phyloP scores from a whole-genome alignment of 169 alveolate species.

The Eimeria maxima region DNA sequence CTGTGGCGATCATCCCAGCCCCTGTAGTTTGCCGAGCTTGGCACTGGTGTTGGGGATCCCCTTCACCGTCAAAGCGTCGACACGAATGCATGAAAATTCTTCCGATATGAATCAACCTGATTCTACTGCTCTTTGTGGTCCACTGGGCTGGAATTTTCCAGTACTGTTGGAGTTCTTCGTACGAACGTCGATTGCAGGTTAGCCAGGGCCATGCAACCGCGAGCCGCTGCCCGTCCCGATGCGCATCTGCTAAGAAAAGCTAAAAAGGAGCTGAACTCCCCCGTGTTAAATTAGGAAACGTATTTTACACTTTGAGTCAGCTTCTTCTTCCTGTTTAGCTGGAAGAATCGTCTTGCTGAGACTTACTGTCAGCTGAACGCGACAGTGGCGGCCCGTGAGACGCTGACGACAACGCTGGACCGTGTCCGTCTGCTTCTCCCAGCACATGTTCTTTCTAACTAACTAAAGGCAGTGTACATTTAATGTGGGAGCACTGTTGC shows the following conservation, averaged over 20 bases:
- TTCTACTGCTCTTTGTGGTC: not conserved
- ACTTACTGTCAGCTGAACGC: not conserved
- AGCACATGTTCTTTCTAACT: not conserved
- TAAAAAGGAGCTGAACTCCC: not conserved
- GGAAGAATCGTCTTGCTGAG: not conserved
- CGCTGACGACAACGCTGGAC: not conserved
- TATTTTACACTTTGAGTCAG: not conserved
- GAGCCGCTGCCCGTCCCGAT: slow-evolving; percentile 33
- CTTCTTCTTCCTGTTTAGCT: not conserved
- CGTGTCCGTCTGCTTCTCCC: not conserved
- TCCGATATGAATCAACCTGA: not conserved
- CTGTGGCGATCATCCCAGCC: not conserved
- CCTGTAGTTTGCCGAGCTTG: not conserved
- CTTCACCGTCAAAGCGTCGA: not conserved
- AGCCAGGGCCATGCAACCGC: slow-evolving; percentile 37
- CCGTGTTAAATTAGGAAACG: not conserved
- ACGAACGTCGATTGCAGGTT: slow-evolving; percentile 30
- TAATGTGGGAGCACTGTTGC: not conserved
- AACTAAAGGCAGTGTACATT: not conserved
- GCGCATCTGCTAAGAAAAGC: no score
- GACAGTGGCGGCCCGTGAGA: not conserved
- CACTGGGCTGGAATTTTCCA: not conserved
- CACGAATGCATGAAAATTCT: not conserved
- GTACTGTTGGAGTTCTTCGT: not conserved
- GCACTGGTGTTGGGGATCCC: slow-evolving; percentile 1